phyloP scores from a whole-genome alignment of 1,139 yeast species.

The Meyerozyma smithsonii region DNA sequence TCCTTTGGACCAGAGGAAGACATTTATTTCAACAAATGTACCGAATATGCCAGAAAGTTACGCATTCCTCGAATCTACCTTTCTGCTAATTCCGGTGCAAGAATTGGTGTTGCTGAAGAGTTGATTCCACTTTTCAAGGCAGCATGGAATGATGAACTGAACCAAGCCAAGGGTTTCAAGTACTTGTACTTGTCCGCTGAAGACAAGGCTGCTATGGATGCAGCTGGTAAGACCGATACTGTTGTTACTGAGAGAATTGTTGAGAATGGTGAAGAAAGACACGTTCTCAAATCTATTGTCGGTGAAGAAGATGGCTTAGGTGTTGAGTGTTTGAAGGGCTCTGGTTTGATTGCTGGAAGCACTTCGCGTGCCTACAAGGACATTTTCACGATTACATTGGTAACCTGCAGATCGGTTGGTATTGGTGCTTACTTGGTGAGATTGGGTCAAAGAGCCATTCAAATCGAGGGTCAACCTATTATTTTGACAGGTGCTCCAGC shows the following conservation, averaged over 20 bases:
- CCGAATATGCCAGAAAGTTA: slow-evolving; percentile 81
- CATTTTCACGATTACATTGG: slow-evolving; percentile 91
- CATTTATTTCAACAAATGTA: slow-evolving; percentile 82
- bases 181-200: slow-evolving; percentile 79
- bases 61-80: slow-evolving; percentile 94
- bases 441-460: slow-evolving; percentile 97
- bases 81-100: slow-evolving; percentile 98
- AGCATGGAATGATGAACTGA: slow-evolving; percentile 78
- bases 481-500: slow-evolving; percentile 99
- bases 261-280: slow-evolving; percentile 79
- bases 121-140: slow-evolving; percentile 83
- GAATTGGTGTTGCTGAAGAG: slow-evolving; percentile 97
- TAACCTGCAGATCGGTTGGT: slow-evolving; percentile 98
- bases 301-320: slow-evolving; percentile 97
- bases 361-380: slow-evolving; percentile 97
- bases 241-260: slow-evolving; percentile 77
- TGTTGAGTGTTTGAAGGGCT: slow-evolving; percentile 96
- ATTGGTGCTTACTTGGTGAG: slow-evolving; percentile 98
- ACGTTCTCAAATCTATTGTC: slow-evolving; percentile 75
- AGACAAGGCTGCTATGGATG: slow-evolving; percentile 56
- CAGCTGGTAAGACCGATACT: slow-evolving; percentile 53
- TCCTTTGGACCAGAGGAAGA: slow-evolving; percentile 99
- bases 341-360: slow-evolving; percentile 98
- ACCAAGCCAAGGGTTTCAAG: slow-evolving; percentile 82
- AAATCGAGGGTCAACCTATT: slow-evolving; percentile 97